Percentiles rank a stretch among this genome's conserved stretches.
These are phyloP conservation scores for Colletotrichum viniferum DNA, from an alignment of 2,329 filamentous ascomycete genomes.

Conservation along the genomic window DNA sequence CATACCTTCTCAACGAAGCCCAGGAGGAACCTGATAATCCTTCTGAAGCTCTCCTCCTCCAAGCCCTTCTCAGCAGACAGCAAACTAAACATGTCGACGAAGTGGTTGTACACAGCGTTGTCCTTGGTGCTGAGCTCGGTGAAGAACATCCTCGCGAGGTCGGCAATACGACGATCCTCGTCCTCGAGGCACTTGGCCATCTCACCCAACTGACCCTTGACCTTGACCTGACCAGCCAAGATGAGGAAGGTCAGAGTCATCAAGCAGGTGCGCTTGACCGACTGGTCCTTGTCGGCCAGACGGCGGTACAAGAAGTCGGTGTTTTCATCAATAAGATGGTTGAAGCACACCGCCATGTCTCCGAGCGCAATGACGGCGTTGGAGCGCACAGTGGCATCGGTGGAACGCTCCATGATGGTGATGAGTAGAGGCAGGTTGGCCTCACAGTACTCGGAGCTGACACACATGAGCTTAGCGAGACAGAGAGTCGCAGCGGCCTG, in stretches of 20 bases:
- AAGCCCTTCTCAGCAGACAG: constrained; percentile 81
- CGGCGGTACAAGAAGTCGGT: constrained; percentile 97
- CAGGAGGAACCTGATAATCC: constrained; percentile 90
- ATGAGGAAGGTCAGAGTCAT: constrained; percentile 99
- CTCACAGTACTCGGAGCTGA: constrained; percentile 96
- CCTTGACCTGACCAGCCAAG: constrained; percentile 96
- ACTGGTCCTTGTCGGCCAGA: constrained; percentile 84
- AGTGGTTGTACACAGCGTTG: constrained; percentile 99
- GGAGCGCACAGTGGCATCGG: constrained; percentile 89
- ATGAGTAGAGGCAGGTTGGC: constrained; percentile 90
- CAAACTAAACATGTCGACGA: constrained; percentile 98
- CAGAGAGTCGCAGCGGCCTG: constrained; percentile 94
- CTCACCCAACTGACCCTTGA: constrained; percentile 96
- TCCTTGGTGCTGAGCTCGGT: constrained; percentile 97
- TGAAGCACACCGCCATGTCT: constrained; percentile 99
- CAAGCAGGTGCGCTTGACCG: constrained; percentile 94
- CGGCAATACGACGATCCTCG: constrained; percentile 90
- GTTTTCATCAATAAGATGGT: constrained; percentile 98
- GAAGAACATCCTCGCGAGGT: constrained; percentile 97
- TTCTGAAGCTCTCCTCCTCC: constrained; percentile 83
- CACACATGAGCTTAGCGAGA: constrained; percentile 98
- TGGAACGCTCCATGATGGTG: constrained; percentile 94
- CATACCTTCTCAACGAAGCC: constrained; percentile 96
- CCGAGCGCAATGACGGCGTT: constrained; percentile 97
- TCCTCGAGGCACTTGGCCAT: constrained; percentile 99